Percentiles rank a stretch among this genome's conserved stretches.
phyloP scores from a whole-genome alignment of 805 yeast genomes.

The Saccharomycopsis schoenii region DNA sequence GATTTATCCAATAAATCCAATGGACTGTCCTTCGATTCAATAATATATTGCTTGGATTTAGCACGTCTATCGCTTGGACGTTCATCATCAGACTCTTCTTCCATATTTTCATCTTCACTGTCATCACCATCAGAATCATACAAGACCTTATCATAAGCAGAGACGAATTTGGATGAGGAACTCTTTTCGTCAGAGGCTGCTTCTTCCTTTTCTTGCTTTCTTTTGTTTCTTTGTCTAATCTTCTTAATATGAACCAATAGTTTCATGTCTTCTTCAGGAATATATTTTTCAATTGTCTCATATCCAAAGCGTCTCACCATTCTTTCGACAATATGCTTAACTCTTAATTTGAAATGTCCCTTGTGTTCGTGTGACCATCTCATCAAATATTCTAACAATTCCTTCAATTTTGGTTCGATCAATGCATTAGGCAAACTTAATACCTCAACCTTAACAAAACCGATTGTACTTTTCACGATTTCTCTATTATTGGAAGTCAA shows the following conservation, averaged over 20 bases:
- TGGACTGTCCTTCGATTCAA: constrained; percentile 71
- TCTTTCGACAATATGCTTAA: constrained; percentile 88
- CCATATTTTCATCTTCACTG: constrained; percentile 31
- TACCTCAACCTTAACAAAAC: constrained; percentile 85
- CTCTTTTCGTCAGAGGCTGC: constrained; percentile 20
- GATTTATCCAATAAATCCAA: constrained; percentile 80
- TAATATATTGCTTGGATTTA: constrained; percentile 51
- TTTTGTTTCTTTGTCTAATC: constrained; percentile 72
- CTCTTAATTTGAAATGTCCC: constrained; percentile 87
- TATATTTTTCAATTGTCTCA: constrained; percentile 67
- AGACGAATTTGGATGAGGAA: constrained; percentile 48
- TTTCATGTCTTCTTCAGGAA: constrained; percentile 87
- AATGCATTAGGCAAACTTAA: constrained; percentile 72
- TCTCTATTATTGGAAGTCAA: constrained; percentile 86
- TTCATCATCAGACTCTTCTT: constrained; percentile 20
- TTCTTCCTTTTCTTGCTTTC: constrained; percentile 43
- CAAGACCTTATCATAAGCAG: constrained; percentile 88
- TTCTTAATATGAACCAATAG: constrained; percentile 79
- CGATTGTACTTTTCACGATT: constrained; percentile 88
- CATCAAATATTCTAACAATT: constrained; percentile 62
- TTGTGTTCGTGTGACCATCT: constrained; percentile 94
- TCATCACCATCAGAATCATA: constrained; percentile 62
- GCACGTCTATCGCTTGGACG: constrained; percentile 20
- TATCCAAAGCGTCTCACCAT: constrained; percentile 84
- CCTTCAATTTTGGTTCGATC: constrained; percentile 55